phyloP scores from a whole-genome alignment of 352 stramenopile species.

The Phytophthora megakarya region DNA sequence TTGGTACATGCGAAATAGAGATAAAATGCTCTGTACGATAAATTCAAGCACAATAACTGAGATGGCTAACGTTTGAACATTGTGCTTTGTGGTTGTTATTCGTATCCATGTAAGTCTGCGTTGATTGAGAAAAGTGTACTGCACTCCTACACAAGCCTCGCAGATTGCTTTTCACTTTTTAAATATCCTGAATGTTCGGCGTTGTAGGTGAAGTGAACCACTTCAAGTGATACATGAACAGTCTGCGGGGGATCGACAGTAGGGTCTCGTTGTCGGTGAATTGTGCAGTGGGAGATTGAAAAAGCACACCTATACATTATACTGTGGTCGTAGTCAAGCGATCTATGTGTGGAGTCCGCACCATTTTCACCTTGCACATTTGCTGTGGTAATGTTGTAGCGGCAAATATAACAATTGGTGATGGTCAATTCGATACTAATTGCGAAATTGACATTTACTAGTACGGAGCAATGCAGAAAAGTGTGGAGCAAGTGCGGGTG shows the following conservation, averaged over 20 bases:
- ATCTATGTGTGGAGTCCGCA: slow-evolving; percentile 47
- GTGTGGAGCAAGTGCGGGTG: slow-evolving; percentile 40
- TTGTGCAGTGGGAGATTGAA: slow-evolving; percentile 9
- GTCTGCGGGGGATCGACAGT: slow-evolving; percentile 8
- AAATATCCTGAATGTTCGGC: neutral
- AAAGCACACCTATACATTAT: slow-evolving; percentile 36
- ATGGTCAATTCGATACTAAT: too few species aligned
- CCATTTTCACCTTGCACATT: neutral
- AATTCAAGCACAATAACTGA: slow-evolving; percentile 1
- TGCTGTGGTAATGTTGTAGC: too few species aligned
- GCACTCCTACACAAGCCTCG: too few species aligned
- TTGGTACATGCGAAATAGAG: slow-evolving; percentile 50
- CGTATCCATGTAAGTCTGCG: too few species aligned
- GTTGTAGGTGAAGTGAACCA: slow-evolving; percentile 4
- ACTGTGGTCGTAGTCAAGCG: slow-evolving; percentile 41
- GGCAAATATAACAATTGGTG: too few species aligned
- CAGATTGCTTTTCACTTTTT: too few species aligned
- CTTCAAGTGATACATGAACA: neutral
- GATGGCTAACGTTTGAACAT: neutral
- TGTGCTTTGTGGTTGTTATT: neutral
- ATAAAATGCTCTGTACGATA: slow-evolving; percentile 60
- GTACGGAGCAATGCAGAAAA: neutral
- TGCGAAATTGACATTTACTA: too few species aligned
- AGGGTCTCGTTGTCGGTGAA: slow-evolving; percentile 28
- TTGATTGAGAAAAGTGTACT: neutral